phyloP scores from a whole-genome alignment of 495 filamentous ascomycete species.

The Trichoderma reesei region DNA sequence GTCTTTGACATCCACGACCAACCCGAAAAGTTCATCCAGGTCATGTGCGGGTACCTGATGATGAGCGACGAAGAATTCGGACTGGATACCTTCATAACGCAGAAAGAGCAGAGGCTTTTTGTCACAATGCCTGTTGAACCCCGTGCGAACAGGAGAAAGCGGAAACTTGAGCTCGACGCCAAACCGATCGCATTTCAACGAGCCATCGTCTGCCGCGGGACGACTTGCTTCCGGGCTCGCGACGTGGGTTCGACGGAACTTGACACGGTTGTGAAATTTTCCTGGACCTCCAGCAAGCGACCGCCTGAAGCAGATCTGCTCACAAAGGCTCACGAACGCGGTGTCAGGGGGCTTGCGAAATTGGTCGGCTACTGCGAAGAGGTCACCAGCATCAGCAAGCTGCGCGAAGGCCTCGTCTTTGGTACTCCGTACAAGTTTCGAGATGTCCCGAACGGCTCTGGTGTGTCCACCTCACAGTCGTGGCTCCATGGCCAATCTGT shows the following conservation, averaged over 20 bases:
- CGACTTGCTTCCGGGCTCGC: conserved; percentile 20
- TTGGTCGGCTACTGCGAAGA: conserved; percentile 21
- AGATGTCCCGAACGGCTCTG: no score
- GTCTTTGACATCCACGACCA: conserved; percentile 30
- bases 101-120: conserved; percentile 15
- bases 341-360: conserved; percentile 17
- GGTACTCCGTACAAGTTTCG: no score
- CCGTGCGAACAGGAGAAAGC: conserved; percentile 15
- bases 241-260: conserved; percentile 13
- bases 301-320: conserved; percentile 22
- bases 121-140: conserved; percentile 16
- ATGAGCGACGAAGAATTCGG: conserved; percentile 20
- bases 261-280: conserved; percentile 19
- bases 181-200: conserved; percentile 18
- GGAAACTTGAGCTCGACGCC: conserved; percentile 21
- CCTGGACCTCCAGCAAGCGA: conserved; percentile 21
- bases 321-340: conserved; percentile 16
- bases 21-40: conserved; percentile 21
- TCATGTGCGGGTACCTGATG: conserved; percentile 20
- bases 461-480: no score
- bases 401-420: conserved; percentile 16
- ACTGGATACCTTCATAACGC: neutral
- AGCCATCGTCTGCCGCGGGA: conserved; percentile 19
- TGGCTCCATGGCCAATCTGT: no score
- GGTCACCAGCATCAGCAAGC: conserved; percentile 20